Conservation (phyloP, 441 rosid genomes). For the Gossypium schwendimanii region DNA sequence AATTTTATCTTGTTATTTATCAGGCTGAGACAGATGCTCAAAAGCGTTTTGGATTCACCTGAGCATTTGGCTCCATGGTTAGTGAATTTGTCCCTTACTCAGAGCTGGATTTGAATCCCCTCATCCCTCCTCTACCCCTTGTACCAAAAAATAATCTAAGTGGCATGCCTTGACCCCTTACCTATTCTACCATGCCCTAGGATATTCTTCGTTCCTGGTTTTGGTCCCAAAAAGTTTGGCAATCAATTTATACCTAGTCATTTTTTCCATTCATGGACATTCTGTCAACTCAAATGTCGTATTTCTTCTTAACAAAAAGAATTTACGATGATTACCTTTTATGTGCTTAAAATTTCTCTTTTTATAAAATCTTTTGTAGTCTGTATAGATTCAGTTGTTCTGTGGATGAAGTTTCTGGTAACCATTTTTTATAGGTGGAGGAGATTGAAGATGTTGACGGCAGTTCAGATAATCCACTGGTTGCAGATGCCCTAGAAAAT, state of each 20-base stretch:
- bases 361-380: background rate
- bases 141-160: background rate
- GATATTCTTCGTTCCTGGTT: background rate
- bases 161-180: background rate
- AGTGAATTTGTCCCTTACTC: background rate
- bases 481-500: conserved; percentile 80
- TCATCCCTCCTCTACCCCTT: background rate
- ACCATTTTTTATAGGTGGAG: conserved; percentile 57
- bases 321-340: background rate
- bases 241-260: background rate
- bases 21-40: background rate
- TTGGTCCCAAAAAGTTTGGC: background rate
- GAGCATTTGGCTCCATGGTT: background rate
- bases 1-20: background rate
- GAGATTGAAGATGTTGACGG: conserved; percentile 90
- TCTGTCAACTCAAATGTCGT: background rate
- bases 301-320: background rate
- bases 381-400: conserved; percentile 4
- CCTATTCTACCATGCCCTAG: background rate
- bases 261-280: background rate
- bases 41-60: background rate
- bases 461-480: conserved; percentile 59
- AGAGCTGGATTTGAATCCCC: background rate
- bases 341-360: background rate
- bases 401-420: conserved; percentile 15